These are phyloP conservation scores for Thelonectria olida DNA, from an alignment of 2,329 filamentous ascomycete species.

Conservation along the genomic window DNA sequence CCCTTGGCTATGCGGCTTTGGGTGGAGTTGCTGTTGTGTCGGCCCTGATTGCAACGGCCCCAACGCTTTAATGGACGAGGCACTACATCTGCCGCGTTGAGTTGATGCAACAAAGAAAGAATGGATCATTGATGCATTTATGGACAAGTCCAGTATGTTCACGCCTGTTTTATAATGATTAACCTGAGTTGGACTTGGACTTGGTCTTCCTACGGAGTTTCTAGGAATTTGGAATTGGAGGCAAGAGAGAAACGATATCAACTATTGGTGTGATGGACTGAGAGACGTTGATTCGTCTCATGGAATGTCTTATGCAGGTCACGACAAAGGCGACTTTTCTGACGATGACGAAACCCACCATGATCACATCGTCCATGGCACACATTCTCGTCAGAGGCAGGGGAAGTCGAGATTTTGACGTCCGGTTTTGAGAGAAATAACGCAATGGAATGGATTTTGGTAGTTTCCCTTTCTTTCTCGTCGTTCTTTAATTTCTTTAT, in stretches of 20 bases:
- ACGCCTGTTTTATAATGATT: background rate
- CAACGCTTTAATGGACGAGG: constrained; percentile 27
- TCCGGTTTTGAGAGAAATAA: background rate
- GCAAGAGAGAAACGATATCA: background rate
- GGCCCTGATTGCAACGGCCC: constrained; percentile 51
- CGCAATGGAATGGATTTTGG: background rate
- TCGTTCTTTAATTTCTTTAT: background rate
- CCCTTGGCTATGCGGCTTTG: constrained; percentile 47
- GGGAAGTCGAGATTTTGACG: background rate
- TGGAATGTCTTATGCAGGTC: background rate
- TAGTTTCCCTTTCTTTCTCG: background rate
- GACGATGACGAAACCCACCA: background rate
- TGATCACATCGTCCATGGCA: background rate
- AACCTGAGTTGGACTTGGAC: background rate
- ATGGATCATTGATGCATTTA: background rate
- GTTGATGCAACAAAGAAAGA: no score
- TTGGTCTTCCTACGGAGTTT: constrained; percentile 31
- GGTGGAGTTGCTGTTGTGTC: constrained; percentile 52
- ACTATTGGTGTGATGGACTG: background rate
- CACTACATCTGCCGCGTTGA: no score
- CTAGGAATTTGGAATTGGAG: constrained; percentile 16
- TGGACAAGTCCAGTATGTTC: background rate
- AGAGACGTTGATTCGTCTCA: background rate
- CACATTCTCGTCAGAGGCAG: background rate
- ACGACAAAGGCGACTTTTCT: background rate